A percentile compares a stretch with the other conserved stretches of the same genome.
phyloP scores from a whole-genome alignment of 1,139 yeast species.

The Wickerhamiella pararugosa region DNA sequence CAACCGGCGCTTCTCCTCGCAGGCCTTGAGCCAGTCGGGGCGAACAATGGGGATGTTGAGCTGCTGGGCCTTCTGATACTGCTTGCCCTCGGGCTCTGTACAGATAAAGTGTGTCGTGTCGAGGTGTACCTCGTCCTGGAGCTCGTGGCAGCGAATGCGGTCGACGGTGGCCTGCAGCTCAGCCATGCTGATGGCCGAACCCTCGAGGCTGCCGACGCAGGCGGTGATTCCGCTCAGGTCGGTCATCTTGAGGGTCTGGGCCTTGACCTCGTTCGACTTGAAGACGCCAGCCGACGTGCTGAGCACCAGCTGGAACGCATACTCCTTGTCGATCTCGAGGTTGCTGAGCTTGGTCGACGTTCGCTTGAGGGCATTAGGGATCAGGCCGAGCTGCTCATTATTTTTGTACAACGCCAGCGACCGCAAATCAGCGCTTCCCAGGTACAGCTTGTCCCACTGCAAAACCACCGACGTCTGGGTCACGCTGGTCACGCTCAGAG shows the following conservation, averaged over 20 bases:
- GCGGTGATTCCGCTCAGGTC: slow-evolving; percentile 87
- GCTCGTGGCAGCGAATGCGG: slow-evolving; percentile 71
- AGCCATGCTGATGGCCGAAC: slow-evolving; percentile 40
- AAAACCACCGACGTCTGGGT: slow-evolving; percentile 92
- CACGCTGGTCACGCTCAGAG: slow-evolving; percentile 54
- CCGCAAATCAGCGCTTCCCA: slow-evolving; percentile 73
- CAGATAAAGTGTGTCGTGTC: slow-evolving; percentile 93
- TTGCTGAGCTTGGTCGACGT: slow-evolving; percentile 84
- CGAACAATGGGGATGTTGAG: slow-evolving; percentile 86
- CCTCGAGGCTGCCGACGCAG: slow-evolving; percentile 69
- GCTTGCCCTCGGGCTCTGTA: slow-evolving; percentile 49
- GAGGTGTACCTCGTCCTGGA: slow-evolving; percentile 57
- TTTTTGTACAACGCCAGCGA: slow-evolving; percentile 69
- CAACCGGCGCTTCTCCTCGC: slow-evolving; percentile 75
- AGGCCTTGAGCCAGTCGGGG: slow-evolving; percentile 95
- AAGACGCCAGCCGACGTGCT: slow-evolving; percentile 83
- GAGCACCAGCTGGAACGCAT: slow-evolving; percentile 63
- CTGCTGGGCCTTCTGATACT: slow-evolving; percentile 65
- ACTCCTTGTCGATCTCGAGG: slow-evolving; percentile 70
- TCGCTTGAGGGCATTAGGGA: slow-evolving; percentile 70
- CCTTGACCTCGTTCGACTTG: slow-evolving; percentile 49
- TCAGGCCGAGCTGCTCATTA: slow-evolving; percentile 62
- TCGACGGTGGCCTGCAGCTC: slow-evolving; percentile 52
- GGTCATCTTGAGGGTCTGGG: slow-evolving; percentile 90
- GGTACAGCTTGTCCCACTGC: slow-evolving; percentile 78